Evolutionary conservation across 1,284 basidiomycete genomes (phyloP), one percentile per base, ranked within the genome.

Genomic region (Anthracocystis walkeri): DNA sequence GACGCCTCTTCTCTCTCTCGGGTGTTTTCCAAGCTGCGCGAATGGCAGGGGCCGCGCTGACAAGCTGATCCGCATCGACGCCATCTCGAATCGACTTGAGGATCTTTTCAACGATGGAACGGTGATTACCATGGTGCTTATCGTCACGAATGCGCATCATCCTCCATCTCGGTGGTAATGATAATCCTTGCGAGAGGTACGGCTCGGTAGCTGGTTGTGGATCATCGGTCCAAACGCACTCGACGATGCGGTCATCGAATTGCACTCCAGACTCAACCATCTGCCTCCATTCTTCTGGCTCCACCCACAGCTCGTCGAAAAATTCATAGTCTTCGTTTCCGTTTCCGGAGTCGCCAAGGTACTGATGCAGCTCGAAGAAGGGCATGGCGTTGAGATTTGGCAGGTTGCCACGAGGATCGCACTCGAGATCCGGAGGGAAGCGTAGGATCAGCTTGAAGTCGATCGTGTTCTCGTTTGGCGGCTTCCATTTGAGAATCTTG

Each of bases 401-500:
- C 79, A 75, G 64, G 20, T 76, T 75, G 85, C 29, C 31, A 86
- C 85, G 3, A 10, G 78, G 77, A 31, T 81, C 82, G 12, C 49
- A 50, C 6, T 74, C 65, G 1, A 81, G 58, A 35, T 83, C 80
- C 0, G 94, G 90, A 2, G 96, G 95, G 85, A 99, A 99, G 40
- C 93, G 90, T 20, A 99, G 88, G 57, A 95, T 89, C 14, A 99
- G 90, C 84, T 94, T 94, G 88, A 99, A 99, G 86, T 99, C 97
- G 82, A 99, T 92, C 4, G 94, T 95, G 86, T 99, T 99, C 83
- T 99, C 97, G 3, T 92, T 93, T 3, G 97, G 95, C 1, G 96
- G 95, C 86, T 99, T 99, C 97, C 97, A 99, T 86, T 99, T 99
- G 64, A 85, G 78, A 41, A 99, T 95, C 75, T 94, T 93, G 7